Evolutionary conservation across 1,284 basidiomycete genomes (phyloP).

Genomic region (Sporisorium scitamineum): DNA sequence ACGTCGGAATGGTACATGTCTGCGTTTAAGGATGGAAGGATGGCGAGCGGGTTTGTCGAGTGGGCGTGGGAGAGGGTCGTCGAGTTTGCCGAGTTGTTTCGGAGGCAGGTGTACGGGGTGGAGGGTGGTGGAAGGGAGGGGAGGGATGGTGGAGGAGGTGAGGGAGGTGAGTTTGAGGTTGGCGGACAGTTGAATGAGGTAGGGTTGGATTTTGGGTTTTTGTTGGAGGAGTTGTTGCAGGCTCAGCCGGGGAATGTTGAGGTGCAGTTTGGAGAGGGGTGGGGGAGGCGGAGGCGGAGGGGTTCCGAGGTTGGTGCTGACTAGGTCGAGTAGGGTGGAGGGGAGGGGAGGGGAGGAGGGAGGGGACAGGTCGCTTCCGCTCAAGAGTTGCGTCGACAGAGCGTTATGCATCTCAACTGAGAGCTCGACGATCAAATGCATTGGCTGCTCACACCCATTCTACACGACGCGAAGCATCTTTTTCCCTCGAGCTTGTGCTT

Average conservation of each 20-base stretch:
- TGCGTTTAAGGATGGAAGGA: slow-evolving; percentile 93
- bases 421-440: background rate
- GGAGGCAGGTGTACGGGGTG: slow-evolving; percentile 84
- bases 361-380: slow-evolving; percentile 17
- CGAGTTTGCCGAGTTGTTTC: slow-evolving; percentile 84
- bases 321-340: slow-evolving; percentile 23
- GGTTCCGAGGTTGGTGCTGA: slow-evolving; percentile 20
- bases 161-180: slow-evolving; percentile 58
- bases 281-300: background rate
- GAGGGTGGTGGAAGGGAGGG: slow-evolving; percentile 26
- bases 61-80: slow-evolving; percentile 93
- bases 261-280: background rate
- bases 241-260: slow-evolving; percentile 5
- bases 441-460: background rate
- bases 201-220: slow-evolving; percentile 37
- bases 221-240: slow-evolving; percentile 27
- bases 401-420: slow-evolving; percentile 33
- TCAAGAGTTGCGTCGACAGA: slow-evolving; percentile 50
- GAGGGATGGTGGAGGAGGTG: slow-evolving; percentile 50
- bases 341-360: slow-evolving; percentile 12
- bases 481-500: too few species aligned
- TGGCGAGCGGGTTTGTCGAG: slow-evolving; percentile 87
- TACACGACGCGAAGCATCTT: background rate
- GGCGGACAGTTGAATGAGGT: slow-evolving; percentile 41
- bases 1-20: slow-evolving; percentile 97